Evolutionary conservation across 2,329 filamentous ascomycete genomes (phyloP).

Genomic region (Aspergillus puulaauensis): DNA sequence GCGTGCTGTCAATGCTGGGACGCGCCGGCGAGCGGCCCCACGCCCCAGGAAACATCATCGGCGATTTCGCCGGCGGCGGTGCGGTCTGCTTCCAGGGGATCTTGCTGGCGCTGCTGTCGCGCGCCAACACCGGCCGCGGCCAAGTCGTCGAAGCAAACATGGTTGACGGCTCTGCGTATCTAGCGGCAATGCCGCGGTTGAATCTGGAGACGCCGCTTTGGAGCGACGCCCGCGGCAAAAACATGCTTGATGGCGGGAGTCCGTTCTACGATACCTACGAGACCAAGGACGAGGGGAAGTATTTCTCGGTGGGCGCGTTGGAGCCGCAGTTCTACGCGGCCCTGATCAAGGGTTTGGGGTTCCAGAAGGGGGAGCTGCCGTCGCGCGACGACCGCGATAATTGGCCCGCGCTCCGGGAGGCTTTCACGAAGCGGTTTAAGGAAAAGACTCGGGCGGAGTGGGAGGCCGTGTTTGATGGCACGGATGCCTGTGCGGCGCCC

Average conservation of each 20-base stretch:
- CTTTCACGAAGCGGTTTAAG: conserved; percentile 66
- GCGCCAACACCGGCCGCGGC: conserved; percentile 65
- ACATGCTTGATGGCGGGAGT: conserved; percentile 78
- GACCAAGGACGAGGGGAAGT: conserved; percentile 70
- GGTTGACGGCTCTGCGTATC: conserved; percentile 83
- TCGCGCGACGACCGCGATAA: conserved; percentile 57
- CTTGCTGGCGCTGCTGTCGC: conserved; percentile 71
- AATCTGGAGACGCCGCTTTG: conserved; percentile 64
- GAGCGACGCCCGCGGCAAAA: conserved; percentile 65
- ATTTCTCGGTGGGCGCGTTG: conserved; percentile 84
- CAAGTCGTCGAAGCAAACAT: conserved; percentile 96
- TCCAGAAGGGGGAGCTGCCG: conserved; percentile 50
- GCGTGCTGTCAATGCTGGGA: conserved; percentile 75
- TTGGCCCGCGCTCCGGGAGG: conserved; percentile 66
- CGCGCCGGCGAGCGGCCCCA: conserved; percentile 67
- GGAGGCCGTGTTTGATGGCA: conserved; percentile 84
- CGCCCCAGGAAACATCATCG: conserved; percentile 79
- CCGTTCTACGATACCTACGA: conserved; percentile 90
- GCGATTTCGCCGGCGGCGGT: conserved; percentile 89
- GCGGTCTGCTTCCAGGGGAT: conserved; percentile 79
- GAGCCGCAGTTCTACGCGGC: conserved; percentile 80
- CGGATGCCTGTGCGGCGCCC: conserved; percentile 90
- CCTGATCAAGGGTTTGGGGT: conserved; percentile 65
- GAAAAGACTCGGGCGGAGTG: conserved; percentile 72
- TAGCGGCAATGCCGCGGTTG: conserved; percentile 75